Base-by-base conservation (phyloP, 2,329 filamentous ascomycete species). In the Calonectria hongkongensis region DNA sequence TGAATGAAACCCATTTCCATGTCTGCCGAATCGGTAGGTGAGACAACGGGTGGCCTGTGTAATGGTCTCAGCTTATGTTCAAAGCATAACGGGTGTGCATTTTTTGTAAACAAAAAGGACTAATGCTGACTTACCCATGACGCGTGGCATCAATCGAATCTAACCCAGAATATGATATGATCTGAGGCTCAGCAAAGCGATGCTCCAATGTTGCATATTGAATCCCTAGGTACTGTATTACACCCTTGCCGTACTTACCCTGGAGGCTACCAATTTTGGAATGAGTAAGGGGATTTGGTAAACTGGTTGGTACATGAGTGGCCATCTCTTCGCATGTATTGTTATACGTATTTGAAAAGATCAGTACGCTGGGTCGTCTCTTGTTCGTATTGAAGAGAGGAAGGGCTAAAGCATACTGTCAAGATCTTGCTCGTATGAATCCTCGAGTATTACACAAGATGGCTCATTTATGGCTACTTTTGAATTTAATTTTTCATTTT, bases 1-100 rank as follows among this genome's bases (percentile, higher is more conserved):
- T 70, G 68, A 39, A 70, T 70, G 39, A 70, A 65, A 4, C 30
- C 18, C 50, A 58, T 65, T 27, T 70, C 68, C 25, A 70, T 60
- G 7, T 58, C 47, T 13, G 62, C 62, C 12, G 62, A 50, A 10
- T 50, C 28, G 13, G 62, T 2, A 13, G 45, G 62, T 3, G 21
- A 36, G 3, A 39, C 1, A 2, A 65, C 62, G 6, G 62, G 62
- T n/a, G 62, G 43, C 3, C 62, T 65, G 15, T 2, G 16, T 9
- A n/a, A n/a, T n/a, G n/a, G n/a, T n/a, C n/a, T n/a, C n/a, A n/a
- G n/a, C n/a, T n/a, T n/a, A n/a, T n/a, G n/a, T n/a, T n/a, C n/a
- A n/a, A n/a, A n/a, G n/a, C n/a, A n/a, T n/a, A n/a, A n/a, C n/a
- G n/a, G n/a, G n/a, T n/a, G n/a, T n/a, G n/a, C n/a, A n/a, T n/a